These are phyloP conservation scores for Mollisiaceae sp. DNA, from an alignment of 2,329 filamentous ascomycete species.

Conservation along the genomic window DNA sequence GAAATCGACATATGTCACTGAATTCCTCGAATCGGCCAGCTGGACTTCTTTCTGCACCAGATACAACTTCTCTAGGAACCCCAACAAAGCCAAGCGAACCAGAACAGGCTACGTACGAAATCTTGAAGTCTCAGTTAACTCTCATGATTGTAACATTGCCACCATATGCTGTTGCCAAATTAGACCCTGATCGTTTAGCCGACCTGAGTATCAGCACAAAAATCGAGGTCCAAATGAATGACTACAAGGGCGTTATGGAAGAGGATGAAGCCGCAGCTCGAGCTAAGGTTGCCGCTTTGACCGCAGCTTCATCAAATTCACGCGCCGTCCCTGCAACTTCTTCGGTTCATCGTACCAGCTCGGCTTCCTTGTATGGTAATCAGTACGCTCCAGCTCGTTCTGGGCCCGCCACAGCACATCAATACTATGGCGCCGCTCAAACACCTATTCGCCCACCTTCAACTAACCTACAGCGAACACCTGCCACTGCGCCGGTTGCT, in stretches of 20 bases:
- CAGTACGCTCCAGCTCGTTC: slow-evolving; percentile 39
- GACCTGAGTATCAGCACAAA: slow-evolving; percentile 59
- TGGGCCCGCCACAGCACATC: slow-evolving; percentile 27
- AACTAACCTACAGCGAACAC: slow-evolving; percentile 37
- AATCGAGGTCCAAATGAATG: slow-evolving; percentile 52
- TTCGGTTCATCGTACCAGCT: slow-evolving; percentile 36
- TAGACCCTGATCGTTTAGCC: slow-evolving; percentile 59
- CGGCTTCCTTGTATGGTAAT: slow-evolving; percentile 41
- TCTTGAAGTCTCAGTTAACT: slow-evolving; percentile 56
- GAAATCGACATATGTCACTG: slow-evolving; percentile 75
- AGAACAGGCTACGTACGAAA: slow-evolving; percentile 57
- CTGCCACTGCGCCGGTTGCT: slow-evolving; percentile 37
- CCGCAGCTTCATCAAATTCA: slow-evolving; percentile 27
- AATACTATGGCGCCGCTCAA: slow-evolving; percentile 36
- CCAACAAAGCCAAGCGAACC: slow-evolving; percentile 67
- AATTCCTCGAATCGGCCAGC: slow-evolving; percentile 65
- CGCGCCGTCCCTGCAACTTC: slow-evolving; percentile 30
- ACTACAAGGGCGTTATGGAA: slow-evolving; percentile 58
- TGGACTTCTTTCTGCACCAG: slow-evolving; percentile 68
- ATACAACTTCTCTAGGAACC: slow-evolving; percentile 58
- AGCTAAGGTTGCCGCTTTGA: slow-evolving; percentile 37
- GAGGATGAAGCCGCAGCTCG: slow-evolving; percentile 51
- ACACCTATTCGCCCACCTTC: slow-evolving; percentile 40
- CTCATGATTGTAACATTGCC: slow-evolving; percentile 58
- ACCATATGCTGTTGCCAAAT: slow-evolving; percentile 61